Base-by-base conservation (phyloP, 2,329 filamentous ascomycete genomes). In the Aureobasidium subglaciale region DNA sequence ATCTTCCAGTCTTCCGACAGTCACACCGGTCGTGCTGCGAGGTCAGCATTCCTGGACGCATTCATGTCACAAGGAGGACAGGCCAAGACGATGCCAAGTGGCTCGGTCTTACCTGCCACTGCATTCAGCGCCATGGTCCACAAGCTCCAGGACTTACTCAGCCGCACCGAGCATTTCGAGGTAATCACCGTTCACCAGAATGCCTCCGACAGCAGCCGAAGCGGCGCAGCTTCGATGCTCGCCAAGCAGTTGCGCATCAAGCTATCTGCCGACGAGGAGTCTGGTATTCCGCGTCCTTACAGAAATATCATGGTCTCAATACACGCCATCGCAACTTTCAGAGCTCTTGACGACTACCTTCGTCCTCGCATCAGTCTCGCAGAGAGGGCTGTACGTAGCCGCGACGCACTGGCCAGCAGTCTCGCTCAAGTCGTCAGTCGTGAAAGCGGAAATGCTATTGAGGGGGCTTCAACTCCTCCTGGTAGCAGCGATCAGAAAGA, bases 271-370 rank as follows among this genome's bases (percentile, higher is more conserved):
- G 91, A 95, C 62, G 91, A 95, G 1, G 86, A 91, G 43, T 92
- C 90, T 0, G 88, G 93, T 46, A 93, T 99, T 58, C 93, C 93
- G 16, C 81, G 85, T 32, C 79, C 86, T 0, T 97, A 95, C 67
- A 83, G 88, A 20, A 96, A 92, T 62, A 95, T 99, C 60, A 96
- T 96, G 87, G 93, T 99, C 1, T 95, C 90, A 0, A 99, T 99
- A 56, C 93, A 99, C 69, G 93, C 93, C 15, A 97, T 99, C 65
- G 92, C 93, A 2, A 97, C 91, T 0, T 97, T 99, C 76, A 97
- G 96, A 70, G 88, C 92, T 0, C 75, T 99, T 22, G 93, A 97
- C 67, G 93, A 99, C 68, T 99, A 97, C 69, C 78, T 99, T 40
- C 85, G 93, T 34, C 93, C 93, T 7, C 83, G 92, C 59, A 95